Evolutionary conservation across 2,329 filamentous ascomycete genomes (phyloP), one percentile per base, ranked within the genome.

Genomic region (Beauveria brongniartii): DNA sequence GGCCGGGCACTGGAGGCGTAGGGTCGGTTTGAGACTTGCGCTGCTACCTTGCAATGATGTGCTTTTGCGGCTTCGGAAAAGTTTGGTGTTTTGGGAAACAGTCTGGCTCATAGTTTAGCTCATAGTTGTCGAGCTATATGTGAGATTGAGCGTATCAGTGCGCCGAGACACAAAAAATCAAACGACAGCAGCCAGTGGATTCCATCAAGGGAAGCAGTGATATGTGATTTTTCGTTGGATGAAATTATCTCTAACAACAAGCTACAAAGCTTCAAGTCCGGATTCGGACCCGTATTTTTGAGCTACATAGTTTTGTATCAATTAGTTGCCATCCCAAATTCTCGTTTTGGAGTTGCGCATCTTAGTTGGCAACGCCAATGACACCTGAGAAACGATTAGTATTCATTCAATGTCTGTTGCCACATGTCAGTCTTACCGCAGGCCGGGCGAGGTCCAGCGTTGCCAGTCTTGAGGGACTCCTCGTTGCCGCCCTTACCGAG

Each of bases 401-500:
- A 63, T 63, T 52, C 20, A 50, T 20, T 6, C 9, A 46, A 37
- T 8, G 40, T 20, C 12, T 20, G 14, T 20, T 14, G 4, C 14
- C 46, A 18, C 7, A 20, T 37, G 8, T 5, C 5, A 16, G 22
- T 77, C 84, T 74, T 84, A 90, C 94, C 94, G 80, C 94, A 99
- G 75, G 94, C 94, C 74, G 94, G 94, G 74, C 94, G 91, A 69
- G 81, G 77, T 71, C 94, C 94, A 74, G 94, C 94, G 76, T 97
- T 99, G 69, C 94, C 94, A 67, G 94, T 99, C 88, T 95, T 97
- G 83, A 95, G 91, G 72, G 91, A 96, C 82, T 97, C 92, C 80
- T 93, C 91, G 80, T 90, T 87, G 69, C 80, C 90, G 72, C 92
- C 92, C 83, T 90, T 90, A 78, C 94, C 94, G 67, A 99, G 91